These are phyloP conservation scores for Rhynchosporium secalis DNA, from an alignment of 2,329 filamentous ascomycete genomes.

Conservation along the genomic window DNA sequence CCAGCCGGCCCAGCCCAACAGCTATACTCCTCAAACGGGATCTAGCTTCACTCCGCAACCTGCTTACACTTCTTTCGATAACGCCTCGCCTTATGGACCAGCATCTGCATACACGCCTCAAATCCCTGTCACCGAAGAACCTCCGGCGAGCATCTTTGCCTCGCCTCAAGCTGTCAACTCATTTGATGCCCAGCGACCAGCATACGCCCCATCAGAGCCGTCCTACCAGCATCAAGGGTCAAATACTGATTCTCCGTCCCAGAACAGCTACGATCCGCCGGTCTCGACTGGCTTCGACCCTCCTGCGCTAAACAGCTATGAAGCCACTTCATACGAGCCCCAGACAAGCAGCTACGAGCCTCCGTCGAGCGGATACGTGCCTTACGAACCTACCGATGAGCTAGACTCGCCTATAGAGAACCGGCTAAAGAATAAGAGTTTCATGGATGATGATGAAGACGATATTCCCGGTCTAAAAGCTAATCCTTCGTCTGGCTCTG, in stretches of 20 bases:
- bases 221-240: constrained; percentile 42
- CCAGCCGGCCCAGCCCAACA: constrained; percentile 37
- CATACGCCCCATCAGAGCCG: constrained; percentile 26
- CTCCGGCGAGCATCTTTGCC: constrained; percentile 26
- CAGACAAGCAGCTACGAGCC: constrained; percentile 36
- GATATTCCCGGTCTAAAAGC: constrained; percentile 54
- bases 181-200: constrained; percentile 25
- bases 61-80: constrained; percentile 28
- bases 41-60: constrained; percentile 27
- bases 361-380: constrained; percentile 48
- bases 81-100: constrained; percentile 26
- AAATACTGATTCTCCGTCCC: constrained; percentile 2
- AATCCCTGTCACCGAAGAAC: constrained; percentile 27
- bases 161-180: constrained; percentile 31
- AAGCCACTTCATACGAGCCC: constrained; percentile 37
- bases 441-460: constrained; percentile 81
- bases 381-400: constrained; percentile 48
- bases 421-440: constrained; percentile 71
- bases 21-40: constrained; percentile 29
- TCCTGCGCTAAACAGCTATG: constrained; percentile 27
- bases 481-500: constrained; percentile 41
- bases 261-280: constrained; percentile 24
- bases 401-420: constrained; percentile 43
- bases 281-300: constrained; percentile 26
- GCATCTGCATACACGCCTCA: constrained; percentile 25